Evolutionary conservation across 495 filamentous ascomycete genomes (phyloP), one percentile per base, ranked within the genome.

Genomic region (Penicillium turbatum): DNA sequence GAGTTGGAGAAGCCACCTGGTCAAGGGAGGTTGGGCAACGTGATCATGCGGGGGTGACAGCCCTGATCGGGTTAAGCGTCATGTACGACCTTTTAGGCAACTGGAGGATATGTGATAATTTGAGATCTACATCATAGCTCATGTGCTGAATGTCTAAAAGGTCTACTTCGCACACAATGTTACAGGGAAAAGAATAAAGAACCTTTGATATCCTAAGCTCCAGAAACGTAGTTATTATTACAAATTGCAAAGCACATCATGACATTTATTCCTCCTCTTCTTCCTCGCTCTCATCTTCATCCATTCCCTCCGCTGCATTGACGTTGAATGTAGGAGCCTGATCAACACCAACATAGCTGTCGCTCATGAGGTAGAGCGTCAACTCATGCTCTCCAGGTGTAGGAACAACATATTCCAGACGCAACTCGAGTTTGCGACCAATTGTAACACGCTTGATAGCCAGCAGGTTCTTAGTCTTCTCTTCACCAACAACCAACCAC

Each of bases 341-440:
- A 75, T 99, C 93, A 38, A 99, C 91, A 6, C 95, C 95, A 15
- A 96, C 82, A 70, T 97, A 99, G 69, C 90, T 95, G 72, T 99
- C 93, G 68, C 93, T 89, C 90, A 99, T 95, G 68, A 97, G 76
- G 71, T 88, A 96, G 50, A 97, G 76, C 63, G 89, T 96, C 65
- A 99, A 72, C 49, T 95, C 84, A 71, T 96, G 88, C 59, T 89
- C 79, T 29, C 93, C 93, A 47, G 87, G 81, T 32, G 84, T 85
- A 24, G 89, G 91, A 52, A 97, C 86, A 6, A 89, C 86, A 73
- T 88, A 96, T 71, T 97, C 92, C 47, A 99, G 74, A 65, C 81
- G 85, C 44, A 88, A 76, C 58, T 91, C 87, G 58, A 96, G 65
- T 63, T 83, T 83, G 54, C 79, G 81, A 36, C 83, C 88, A 54